phyloP scores from a whole-genome alignment of 2,329 filamentous ascomycete species.

The Aspergillus brunneoviolaceus region DNA sequence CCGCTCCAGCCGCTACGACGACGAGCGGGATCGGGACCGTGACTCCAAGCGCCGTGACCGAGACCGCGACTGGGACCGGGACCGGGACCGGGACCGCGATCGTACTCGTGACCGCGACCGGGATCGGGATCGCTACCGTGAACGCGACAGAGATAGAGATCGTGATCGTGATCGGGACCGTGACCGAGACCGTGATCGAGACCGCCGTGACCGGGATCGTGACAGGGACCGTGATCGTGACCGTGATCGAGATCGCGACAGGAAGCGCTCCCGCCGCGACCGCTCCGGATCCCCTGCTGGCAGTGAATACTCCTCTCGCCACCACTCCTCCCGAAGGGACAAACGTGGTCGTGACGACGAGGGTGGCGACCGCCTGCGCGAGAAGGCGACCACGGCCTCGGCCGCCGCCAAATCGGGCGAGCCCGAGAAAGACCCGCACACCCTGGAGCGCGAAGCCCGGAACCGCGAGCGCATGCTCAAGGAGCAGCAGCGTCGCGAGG shows the following conservation, averaged over 20 bases:
- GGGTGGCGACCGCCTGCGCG: slow-evolving; percentile 21
- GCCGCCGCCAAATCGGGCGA: slow-evolving; percentile 20
- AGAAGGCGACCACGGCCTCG: slow-evolving; percentile 12
- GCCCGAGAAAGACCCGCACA: slow-evolving; percentile 64
- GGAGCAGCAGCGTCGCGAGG: slow-evolving; percentile 65
- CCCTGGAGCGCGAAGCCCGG: slow-evolving; percentile 70
- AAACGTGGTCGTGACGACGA: slow-evolving; percentile 38
- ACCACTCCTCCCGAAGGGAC: slow-evolving; percentile 35
- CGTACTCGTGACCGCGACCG: slow-evolving; percentile 45
- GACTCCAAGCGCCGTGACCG: slow-evolving; percentile 30
- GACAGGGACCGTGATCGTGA: slow-evolving; percentile 31
- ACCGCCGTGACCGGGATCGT: slow-evolving; percentile 32
- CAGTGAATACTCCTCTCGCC: slow-evolving; percentile 34
- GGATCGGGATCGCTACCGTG: slow-evolving; percentile 39
- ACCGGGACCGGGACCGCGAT: slow-evolving; percentile 32
- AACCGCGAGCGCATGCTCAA: slow-evolving; percentile 62
- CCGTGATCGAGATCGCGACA: slow-evolving; percentile 46
- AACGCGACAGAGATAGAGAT: slow-evolving; percentile 34
- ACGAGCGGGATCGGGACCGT: slow-evolving; percentile 35
- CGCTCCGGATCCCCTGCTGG: slow-evolving; percentile 36
- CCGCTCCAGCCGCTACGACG: slow-evolving; percentile 30
- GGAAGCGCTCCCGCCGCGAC: slow-evolving; percentile 43
- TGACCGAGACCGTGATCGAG: slow-evolving; percentile 27
- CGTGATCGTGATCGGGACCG: slow-evolving; percentile 35
- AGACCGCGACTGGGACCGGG: slow-evolving; percentile 33